A percentile compares a stretch with the other conserved stretches of the same genome.
phyloP scores from a whole-genome alignment of 2,329 filamentous ascomycete genomes.

The Coniochaeta hoffmannii region DNA sequence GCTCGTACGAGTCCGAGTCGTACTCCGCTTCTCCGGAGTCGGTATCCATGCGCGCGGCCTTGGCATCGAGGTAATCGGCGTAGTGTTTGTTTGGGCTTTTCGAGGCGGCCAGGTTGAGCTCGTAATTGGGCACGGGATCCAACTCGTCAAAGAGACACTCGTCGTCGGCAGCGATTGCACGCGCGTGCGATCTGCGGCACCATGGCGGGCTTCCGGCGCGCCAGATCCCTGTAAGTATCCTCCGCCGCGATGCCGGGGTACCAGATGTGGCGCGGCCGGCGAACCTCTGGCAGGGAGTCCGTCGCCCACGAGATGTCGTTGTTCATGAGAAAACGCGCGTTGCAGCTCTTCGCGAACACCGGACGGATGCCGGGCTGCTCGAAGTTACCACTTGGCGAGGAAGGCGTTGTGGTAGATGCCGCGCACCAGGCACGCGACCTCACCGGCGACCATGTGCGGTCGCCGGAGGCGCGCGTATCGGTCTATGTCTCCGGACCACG shows the following conservation, averaged over 20 bases:
- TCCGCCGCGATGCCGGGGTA: slow-evolving; percentile 2
- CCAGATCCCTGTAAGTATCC: slow-evolving; percentile 3
- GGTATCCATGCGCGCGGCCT: too few relatives aligned
- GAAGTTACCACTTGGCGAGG: slow-evolving; percentile 7
- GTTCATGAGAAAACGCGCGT: slow-evolving; percentile 8
- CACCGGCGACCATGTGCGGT: slow-evolving; percentile 7
- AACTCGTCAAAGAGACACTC: slow-evolving; percentile 2
- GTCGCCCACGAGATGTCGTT: slow-evolving; percentile 7
- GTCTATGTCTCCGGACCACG: slow-evolving; percentile 28
- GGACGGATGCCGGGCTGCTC: neutral
- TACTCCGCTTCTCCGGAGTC: too few relatives aligned
- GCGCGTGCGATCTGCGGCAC: slow-evolving; percentile 3
- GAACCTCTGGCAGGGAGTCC: neutral
- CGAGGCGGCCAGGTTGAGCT: neutral
- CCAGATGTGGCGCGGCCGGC: slow-evolving; percentile 9
- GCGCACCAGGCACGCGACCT: slow-evolving; percentile 1
- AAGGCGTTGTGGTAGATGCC: slow-evolving; percentile 9
- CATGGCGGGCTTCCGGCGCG: slow-evolving; percentile 3
- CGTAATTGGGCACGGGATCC: neutral
- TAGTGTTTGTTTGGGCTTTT: too few relatives aligned
- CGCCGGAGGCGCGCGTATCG: slow-evolving; percentile 25
- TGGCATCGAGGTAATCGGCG: too few relatives aligned
- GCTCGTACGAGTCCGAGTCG: too few relatives aligned
- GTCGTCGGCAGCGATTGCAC: slow-evolving; percentile 8
- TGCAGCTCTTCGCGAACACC: neutral